Conservation (phyloP, 2,329 filamentous ascomycete species). For the Biscogniauxia mediterranea region DNA sequence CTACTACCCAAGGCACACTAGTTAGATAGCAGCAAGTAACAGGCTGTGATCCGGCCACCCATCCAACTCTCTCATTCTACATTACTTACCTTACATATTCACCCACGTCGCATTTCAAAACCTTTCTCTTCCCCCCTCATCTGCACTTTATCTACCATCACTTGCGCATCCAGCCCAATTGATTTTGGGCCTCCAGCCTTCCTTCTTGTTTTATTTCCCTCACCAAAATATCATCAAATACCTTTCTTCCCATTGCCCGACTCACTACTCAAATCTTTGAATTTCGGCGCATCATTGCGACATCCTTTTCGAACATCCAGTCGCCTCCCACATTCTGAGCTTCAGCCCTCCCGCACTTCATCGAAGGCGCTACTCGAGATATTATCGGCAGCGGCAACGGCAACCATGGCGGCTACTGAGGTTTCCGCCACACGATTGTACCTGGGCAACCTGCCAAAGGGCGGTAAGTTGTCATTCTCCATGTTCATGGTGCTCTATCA, state of each 20-base stretch:
- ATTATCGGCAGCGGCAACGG: slow-evolving; percentile 5
- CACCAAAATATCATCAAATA: background rate
- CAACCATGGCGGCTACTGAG: slow-evolving; percentile 42
- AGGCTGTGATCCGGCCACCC: background rate
- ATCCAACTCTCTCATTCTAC: background rate
- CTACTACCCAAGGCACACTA: no score
- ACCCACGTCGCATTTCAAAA: background rate
- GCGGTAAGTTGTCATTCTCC: slow-evolving; percentile 62
- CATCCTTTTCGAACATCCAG: background rate
- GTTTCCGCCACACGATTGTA: slow-evolving; percentile 95
- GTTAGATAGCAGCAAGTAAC: background rate
- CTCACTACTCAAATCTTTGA: slow-evolving; percentile 5
- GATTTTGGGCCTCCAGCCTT: background rate
- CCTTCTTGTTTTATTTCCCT: background rate
- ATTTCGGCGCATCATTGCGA: slow-evolving; percentile 11
- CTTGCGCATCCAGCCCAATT: background rate
- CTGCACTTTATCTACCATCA: background rate
- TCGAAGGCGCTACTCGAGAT: slow-evolving; percentile 1
- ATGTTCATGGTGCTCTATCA: background rate
- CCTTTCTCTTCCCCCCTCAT: slow-evolving; percentile 1
- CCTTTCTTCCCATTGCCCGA: background rate
- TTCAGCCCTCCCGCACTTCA: slow-evolving; percentile 4
- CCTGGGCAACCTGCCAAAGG: slow-evolving; percentile 94
- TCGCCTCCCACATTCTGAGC: slow-evolving; percentile 1
- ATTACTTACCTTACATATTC: background rate